Conservation (phyloP, 2,329 filamentous ascomycete species). For the Aureobasidium pullulans region DNA sequence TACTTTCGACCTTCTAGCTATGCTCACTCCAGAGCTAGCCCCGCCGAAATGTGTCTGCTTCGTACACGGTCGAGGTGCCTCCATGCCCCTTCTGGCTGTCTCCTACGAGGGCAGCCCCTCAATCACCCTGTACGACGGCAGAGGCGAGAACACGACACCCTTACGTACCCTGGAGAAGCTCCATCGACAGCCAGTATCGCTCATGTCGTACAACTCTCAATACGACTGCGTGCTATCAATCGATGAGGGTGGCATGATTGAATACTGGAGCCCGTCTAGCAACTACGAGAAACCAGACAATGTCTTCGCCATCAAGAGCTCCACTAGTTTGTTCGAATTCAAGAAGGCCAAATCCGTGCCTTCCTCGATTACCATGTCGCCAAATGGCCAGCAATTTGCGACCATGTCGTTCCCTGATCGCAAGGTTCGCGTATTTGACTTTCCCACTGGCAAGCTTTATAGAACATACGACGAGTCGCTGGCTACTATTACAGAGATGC, state of each 20-base stretch:
- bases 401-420: constrained; percentile 89
- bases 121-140: constrained; percentile 81
- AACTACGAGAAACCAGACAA: constrained; percentile 84
- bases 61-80: constrained; percentile 84
- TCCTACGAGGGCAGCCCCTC: constrained; percentile 65
- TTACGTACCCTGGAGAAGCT: constrained; percentile 70
- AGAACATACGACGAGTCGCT: constrained; percentile 94
- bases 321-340: constrained; percentile 92
- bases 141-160: constrained; percentile 69
- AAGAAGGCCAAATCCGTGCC: constrained; percentile 87
- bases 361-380: constrained; percentile 74
- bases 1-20: constrained; percentile 63
- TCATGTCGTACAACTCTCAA: constrained; percentile 82
- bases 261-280: constrained; percentile 83
- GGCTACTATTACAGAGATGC: constrained; percentile 83
- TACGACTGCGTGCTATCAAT: constrained; percentile 88
- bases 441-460: constrained; percentile 77
- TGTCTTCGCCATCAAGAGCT: constrained; percentile 89
- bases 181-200: constrained; percentile 72
- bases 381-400: constrained; percentile 76
- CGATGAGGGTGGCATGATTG: constrained; percentile 86
- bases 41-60: constrained; percentile 84
- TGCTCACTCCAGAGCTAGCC: constrained; percentile 67
- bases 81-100: constrained; percentile 75
- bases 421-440: constrained; percentile 90